These are phyloP conservation scores for Neonectria sp. DNA, from an alignment of 2,329 filamentous ascomycete genomes.

Conservation along the genomic window DNA sequence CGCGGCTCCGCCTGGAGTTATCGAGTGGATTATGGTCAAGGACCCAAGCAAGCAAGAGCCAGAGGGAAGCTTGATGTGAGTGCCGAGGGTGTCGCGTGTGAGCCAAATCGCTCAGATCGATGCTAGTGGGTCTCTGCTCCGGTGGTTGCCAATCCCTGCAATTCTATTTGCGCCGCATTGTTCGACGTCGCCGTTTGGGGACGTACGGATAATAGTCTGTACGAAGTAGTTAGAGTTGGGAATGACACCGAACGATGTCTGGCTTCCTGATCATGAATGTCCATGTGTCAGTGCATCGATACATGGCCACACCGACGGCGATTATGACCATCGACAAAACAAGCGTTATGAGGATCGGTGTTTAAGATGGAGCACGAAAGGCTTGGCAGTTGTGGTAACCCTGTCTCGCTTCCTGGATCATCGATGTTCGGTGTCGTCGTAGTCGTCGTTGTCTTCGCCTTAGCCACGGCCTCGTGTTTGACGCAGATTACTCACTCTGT, in stretches of 20 bases:
- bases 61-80: slow-evolving; percentile 28
- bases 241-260: slow-evolving; percentile 1
- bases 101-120: slow-evolving; percentile 48
- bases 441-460: slow-evolving; percentile 21
- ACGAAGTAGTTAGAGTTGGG: slow-evolving; percentile 22
- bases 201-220: neutral
- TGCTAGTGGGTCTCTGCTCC: slow-evolving; percentile 40
- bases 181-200: slow-evolving; percentile 31
- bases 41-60: slow-evolving; percentile 20
- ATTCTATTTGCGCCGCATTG: slow-evolving; percentile 39
- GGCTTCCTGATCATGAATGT: slow-evolving; percentile 9
- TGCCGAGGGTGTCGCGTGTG: slow-evolving; percentile 48
- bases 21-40: slow-evolving; percentile 11
- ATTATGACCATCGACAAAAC: slow-evolving; percentile 8
- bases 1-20: slow-evolving; percentile 22
- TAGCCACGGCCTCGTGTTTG: slow-evolving; percentile 30
- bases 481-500: slow-evolving; percentile 2
- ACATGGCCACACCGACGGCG: slow-evolving; percentile 18
- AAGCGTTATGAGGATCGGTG: slow-evolving; percentile 27
- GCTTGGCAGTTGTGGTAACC: slow-evolving; percentile 34
- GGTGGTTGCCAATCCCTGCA: slow-evolving; percentile 46
- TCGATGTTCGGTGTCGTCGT: slow-evolving; percentile 34
- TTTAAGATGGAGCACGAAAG: slow-evolving; percentile 25
- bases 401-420: slow-evolving; percentile 25
- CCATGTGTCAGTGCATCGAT: slow-evolving; percentile 6